These are phyloP conservation scores for Aspergillus baeticus DNA, from an alignment of 495 filamentous ascomycete genomes.

Conservation along the genomic window DNA sequence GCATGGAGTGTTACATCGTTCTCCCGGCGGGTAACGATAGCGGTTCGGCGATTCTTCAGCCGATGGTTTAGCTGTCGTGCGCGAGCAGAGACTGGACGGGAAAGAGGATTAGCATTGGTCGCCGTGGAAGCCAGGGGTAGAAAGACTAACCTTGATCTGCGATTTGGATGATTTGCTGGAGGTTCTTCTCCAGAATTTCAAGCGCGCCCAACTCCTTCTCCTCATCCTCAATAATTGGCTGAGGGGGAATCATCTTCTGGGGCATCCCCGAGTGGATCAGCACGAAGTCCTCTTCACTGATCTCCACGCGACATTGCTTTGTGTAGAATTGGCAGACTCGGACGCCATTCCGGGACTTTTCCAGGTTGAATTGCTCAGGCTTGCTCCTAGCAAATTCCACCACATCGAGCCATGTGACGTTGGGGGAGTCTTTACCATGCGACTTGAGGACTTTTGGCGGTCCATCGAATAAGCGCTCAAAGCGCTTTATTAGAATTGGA, in stretches of 20 bases:
- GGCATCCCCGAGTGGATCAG: constrained; percentile 78
- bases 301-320: constrained; percentile 78
- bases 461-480: constrained; percentile 82
- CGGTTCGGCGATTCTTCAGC: constrained; percentile 69
- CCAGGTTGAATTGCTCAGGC: constrained; percentile 74
- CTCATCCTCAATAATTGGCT: constrained; percentile 83
- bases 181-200: constrained; percentile 76
- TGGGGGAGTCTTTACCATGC: constrained; percentile 60
- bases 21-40: constrained; percentile 61
- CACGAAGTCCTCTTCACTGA: constrained; percentile 82
- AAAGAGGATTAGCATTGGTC: constrained; percentile 18
- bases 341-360: constrained; percentile 62
- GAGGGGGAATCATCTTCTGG: constrained; percentile 79
- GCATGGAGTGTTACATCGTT: constrained; percentile 43
- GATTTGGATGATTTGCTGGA: constrained; percentile 71
- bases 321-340: constrained; percentile 78
- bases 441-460: constrained; percentile 67
- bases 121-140: too few relatives aligned
- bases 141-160: constrained; percentile 76
- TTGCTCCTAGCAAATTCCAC: constrained; percentile 80
- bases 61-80: constrained; percentile 82
- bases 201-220: constrained; percentile 79
- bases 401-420: constrained; percentile 78
- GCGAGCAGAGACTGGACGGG: constrained; percentile 62
- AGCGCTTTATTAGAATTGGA: constrained; percentile 78